A percentile compares a stretch with the other conserved stretches of the same genome.
Conservation (phyloP, 2,329 filamentous ascomycete species). For the Biscogniauxia sp. region DNA sequence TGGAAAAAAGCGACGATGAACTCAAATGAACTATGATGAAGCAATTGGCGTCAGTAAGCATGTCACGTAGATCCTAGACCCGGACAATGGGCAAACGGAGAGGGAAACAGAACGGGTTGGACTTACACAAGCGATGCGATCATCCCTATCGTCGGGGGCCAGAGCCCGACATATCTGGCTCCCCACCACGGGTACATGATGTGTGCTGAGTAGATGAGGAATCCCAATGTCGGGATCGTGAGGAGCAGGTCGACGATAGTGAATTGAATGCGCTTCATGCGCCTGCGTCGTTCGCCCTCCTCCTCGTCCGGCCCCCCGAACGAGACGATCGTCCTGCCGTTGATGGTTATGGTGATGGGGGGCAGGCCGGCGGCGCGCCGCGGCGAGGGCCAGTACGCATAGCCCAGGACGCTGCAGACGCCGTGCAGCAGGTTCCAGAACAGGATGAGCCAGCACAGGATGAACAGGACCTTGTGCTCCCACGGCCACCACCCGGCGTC, state of each 20-base stretch:
- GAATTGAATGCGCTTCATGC: conserved; percentile 23
- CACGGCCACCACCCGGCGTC: conserved; percentile 28
- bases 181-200: conserved; percentile 31
- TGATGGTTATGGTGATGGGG: conserved; percentile 22
- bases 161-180: conserved; percentile 25
- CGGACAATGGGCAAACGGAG: neutral
- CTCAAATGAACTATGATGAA: conserved; percentile 18
- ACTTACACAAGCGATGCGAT: conserved; percentile 28
- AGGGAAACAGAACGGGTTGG: neutral
- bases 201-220: conserved; percentile 27
- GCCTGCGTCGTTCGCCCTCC: conserved; percentile 22
- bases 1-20: conserved; percentile 26
- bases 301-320: conserved; percentile 28
- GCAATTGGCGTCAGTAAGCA: neutral
- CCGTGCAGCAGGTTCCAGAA: conserved; percentile 26
- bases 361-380: conserved; percentile 27
- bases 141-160: conserved; percentile 26
- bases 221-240: conserved; percentile 21
- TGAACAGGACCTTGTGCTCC: conserved; percentile 28
- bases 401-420: conserved; percentile 21
- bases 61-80: neutral
- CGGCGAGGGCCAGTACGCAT: conserved; percentile 26
- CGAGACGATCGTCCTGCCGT: conserved; percentile 22
- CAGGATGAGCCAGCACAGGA: conserved; percentile 24
- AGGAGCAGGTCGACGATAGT: conserved; percentile 24